Base-by-base conservation (phyloP, 495 filamentous ascomycete genomes). In the Cryomyces minteri region DNA sequence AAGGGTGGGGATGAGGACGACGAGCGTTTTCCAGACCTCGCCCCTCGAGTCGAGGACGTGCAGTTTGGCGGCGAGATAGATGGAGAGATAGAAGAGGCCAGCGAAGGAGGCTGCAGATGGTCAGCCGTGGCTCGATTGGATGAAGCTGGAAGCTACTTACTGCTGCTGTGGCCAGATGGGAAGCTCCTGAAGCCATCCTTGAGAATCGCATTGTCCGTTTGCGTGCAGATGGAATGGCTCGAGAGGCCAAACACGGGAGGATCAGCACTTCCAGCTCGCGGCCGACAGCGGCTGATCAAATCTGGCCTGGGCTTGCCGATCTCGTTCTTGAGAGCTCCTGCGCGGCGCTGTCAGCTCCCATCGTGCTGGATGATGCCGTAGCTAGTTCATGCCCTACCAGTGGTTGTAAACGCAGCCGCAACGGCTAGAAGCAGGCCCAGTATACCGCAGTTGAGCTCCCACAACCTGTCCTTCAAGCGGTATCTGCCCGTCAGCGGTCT, bases 161-260 rank as follows among this genome's bases (percentile, higher is more conserved):
- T 71, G 55, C 74, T 79, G 49, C 67, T 69, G 50, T 74, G 72
- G 4, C 67, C 62, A 14, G 69, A 68, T 28, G 86, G 86, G 63
- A 82, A 94, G 50, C 81, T 87, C 41, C 79, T 74, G 57, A 93
- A 94, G 1, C 84, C 86, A 58, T 94, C 86, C 53, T 86, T 76
- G 44, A 93, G 65, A n/a, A 78, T 64, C 5, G 52, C 44, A 14
- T 65, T 67, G 58, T 88, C 71, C 4, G 72, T 66, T 48, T 78
- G 74, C 4, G 67, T 77, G 64, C 86, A 94, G 40, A 88, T 85
- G 1, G 64, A 62, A 25, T 63, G 74, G 41, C 70, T 74, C 10
- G 79, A 77, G 32, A 92, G 62, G 4, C 77, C 76, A 36, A 55
- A 70, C 4, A 59, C 49, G 0, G 54, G 48, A 0, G 53, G 44